Conservation (phyloP, 352 stramenopile genomes). For the Phytophthora capsici region DNA sequence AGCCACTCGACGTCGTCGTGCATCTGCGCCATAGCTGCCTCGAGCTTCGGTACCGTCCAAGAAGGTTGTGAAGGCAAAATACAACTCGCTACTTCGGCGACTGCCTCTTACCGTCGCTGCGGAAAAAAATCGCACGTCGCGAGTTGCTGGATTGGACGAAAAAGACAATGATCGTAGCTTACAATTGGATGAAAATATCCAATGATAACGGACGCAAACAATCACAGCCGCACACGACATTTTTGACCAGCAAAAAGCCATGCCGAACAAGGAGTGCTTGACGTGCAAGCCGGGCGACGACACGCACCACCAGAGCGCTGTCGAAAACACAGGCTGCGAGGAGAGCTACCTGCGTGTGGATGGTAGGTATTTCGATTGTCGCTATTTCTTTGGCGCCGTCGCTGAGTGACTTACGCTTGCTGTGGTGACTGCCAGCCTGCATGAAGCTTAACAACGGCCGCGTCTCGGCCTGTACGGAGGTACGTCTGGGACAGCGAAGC, state of each 20-base stretch:
- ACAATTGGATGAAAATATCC: constrained; percentile 34
- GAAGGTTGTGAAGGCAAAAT: neutral
- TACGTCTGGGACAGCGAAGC: constrained; percentile 9
- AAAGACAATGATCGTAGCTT: neutral
- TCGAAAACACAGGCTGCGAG: constrained; percentile 76
- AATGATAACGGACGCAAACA: constrained; percentile 11
- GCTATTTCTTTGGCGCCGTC: constrained; percentile 6
- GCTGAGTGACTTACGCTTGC: constrained; percentile 17
- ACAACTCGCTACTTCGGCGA: constrained; percentile 9
- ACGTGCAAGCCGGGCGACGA: constrained; percentile 76
- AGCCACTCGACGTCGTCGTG: constrained; percentile 58
- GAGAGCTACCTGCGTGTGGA: constrained; percentile 70
- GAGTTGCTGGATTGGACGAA: constrained; percentile 19
- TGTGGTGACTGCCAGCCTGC: constrained; percentile 51
- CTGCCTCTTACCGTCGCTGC: constrained; percentile 26
- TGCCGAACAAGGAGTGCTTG: constrained; percentile 72
- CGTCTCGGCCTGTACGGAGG: constrained; percentile 76
- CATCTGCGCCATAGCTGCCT: constrained; percentile 25
- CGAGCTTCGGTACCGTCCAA: constrained; percentile 12
- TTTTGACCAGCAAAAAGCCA: constrained; percentile 9
- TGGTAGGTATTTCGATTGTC: constrained; percentile 31
- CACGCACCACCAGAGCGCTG: constrained; percentile 70
- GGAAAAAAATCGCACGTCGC: constrained; percentile 11
- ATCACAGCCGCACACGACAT: constrained; percentile 5
- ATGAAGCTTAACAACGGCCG: constrained; percentile 83